A percentile compares a stretch with the other conserved stretches of the same genome.
phyloP scores from a whole-genome alignment of 176 grass and related monocot species.

The Cymbopogon citratus region DNA sequence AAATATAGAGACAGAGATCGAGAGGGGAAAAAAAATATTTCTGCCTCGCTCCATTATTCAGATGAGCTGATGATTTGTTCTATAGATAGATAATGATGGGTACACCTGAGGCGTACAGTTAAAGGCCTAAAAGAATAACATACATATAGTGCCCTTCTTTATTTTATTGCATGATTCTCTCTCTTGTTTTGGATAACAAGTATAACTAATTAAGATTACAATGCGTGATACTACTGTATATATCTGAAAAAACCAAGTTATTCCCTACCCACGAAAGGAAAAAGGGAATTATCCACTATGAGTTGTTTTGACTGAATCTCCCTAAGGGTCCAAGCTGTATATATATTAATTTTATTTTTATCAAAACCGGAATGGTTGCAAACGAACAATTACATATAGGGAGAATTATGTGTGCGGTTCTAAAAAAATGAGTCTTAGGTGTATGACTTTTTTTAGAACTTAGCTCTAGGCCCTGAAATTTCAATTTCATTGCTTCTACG shows the following conservation, averaged over 20 bases:
- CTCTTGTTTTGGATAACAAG: neutral
- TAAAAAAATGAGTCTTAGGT: no score
- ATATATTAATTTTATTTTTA: no score
- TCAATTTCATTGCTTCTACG: no score
- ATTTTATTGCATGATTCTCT: constrained; percentile 24
- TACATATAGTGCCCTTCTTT: constrained; percentile 12
- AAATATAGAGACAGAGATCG: neutral
- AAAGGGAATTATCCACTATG: neutral
- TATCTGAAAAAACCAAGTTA: neutral
- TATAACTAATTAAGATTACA: constrained; percentile 5
- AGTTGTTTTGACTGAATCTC: neutral
- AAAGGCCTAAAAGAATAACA: constrained; percentile 24
- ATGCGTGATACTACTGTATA: neutral
- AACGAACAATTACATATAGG: neutral
- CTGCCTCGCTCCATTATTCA: neutral
- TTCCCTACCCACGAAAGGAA: neutral
- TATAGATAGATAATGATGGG: constrained; percentile 28
- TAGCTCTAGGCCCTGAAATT: no score
- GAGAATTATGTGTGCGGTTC: no score
- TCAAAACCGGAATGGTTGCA: neutral
- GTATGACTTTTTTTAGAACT: no score
- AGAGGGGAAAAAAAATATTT: neutral
- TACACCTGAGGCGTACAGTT: constrained; percentile 36
- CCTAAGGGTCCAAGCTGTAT: neutral
- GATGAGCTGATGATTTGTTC: neutral